Conservation (phyloP, 805 yeast species). For the Brettanomyces custersianus region DNA sequence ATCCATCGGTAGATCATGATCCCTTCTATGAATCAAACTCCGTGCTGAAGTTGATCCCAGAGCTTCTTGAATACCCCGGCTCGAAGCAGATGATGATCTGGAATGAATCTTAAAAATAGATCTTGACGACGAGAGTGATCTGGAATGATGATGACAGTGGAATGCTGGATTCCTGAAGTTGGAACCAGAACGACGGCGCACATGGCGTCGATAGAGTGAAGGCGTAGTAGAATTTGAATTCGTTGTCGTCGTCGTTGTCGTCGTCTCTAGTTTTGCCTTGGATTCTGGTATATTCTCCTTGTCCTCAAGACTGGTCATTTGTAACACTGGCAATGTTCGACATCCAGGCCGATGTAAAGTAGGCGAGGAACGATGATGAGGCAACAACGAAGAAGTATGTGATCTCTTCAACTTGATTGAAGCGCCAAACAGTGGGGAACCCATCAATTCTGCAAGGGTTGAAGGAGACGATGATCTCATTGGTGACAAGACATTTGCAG, state of each 20-base stretch:
- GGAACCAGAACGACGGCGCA: constrained; percentile 12
- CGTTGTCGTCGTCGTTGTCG: no score
- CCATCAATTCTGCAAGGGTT: constrained; percentile 10
- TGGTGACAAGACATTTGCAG: constrained; percentile 3
- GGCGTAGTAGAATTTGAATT: no score
- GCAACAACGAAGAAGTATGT: constrained; percentile 3
- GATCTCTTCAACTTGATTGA: constrained; percentile 2
- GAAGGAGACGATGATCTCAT: neutral
- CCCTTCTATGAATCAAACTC: neutral
- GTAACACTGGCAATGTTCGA: constrained; percentile 12
- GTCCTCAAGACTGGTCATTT: constrained; percentile 6
- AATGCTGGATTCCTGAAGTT: constrained; percentile 10
- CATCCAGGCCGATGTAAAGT: neutral
- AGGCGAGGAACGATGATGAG: neutral
- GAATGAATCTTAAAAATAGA: constrained; percentile 5
- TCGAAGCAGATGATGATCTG: neutral
- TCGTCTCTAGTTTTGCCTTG: no score
- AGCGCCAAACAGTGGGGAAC: constrained; percentile 16
- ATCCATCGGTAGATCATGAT: constrained; percentile 1
- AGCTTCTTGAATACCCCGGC: constrained; percentile 1
- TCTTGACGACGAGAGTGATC: neutral
- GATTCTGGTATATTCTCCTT: constrained; percentile 7
- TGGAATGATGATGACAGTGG: neutral
- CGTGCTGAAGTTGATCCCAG: neutral
- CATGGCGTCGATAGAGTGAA: constrained; percentile 12